Evolutionary conservation across 345 rosid genomes (phyloP).

Genomic region (Salix dunnii): DNA sequence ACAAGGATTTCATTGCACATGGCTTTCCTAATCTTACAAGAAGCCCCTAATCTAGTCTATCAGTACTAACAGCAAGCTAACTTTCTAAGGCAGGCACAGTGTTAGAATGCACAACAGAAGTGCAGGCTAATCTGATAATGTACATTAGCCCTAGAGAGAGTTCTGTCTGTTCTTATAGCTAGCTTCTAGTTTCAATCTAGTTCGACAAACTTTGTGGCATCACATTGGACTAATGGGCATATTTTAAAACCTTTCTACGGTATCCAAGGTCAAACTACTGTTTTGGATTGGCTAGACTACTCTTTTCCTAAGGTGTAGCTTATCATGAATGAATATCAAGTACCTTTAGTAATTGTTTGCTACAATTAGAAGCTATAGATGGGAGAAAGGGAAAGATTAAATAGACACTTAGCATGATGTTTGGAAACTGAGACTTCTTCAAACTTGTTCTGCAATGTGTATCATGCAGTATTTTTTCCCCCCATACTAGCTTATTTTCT

Average conservation of each 20-base stretch:
- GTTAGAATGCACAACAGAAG: too few relatives aligned
- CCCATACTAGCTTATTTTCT: neutral
- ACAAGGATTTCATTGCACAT: too few relatives aligned
- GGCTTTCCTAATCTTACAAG: too few relatives aligned
- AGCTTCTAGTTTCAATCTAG: too few relatives aligned
- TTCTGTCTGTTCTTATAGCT: too few relatives aligned
- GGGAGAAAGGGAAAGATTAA: neutral
- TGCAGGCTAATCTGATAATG: too few relatives aligned
- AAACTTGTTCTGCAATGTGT: neutral
- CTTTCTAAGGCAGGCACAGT: too few relatives aligned
- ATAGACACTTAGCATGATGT: neutral
- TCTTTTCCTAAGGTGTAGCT: neutral
- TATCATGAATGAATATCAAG: neutral
- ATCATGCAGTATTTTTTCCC: neutral
- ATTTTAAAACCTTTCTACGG: neutral
- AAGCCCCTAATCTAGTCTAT: too few relatives aligned
- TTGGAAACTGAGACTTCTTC: neutral
- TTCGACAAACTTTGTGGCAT: too few relatives aligned
- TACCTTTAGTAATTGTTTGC: neutral
- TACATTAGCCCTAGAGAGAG: too few relatives aligned
- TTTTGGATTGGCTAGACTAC: neutral
- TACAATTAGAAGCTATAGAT: neutral
- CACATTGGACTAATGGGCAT: neutral
- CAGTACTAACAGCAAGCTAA: too few relatives aligned
- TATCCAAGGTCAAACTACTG: neutral